Evolutionary conservation across 2,329 filamentous ascomycete species (phyloP), one percentile per base, ranked within the genome.

Genomic region (Coniochaeta hoffmannii): DNA sequence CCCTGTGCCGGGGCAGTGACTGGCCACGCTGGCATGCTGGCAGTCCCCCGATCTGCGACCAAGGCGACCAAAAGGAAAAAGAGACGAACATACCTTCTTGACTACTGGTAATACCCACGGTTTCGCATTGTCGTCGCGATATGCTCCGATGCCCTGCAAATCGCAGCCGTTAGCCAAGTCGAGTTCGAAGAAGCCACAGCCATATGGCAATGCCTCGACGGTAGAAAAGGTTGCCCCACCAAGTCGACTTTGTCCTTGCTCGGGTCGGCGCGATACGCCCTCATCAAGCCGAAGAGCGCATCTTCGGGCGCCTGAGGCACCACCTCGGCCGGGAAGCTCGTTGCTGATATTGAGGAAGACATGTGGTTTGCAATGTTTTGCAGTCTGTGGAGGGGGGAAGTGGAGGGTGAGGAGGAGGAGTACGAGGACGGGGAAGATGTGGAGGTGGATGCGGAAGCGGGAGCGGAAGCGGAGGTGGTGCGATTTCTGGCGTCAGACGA

Each of bases 101-200:
- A 97, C 93, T 2, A 97, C 93, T 19, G 94, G 93, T 60, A 99
- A 76, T 59, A 99, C 86, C 94, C 94, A 99, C 3, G 94, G 94
- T 78, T 97, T 97, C 59, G 91, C 93, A 69, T 92, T 88, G 75
- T 97, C 81, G 68, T 96, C 94, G 69, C 94, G 83, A 75, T 99
- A 99, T 57, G 94, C 94, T 64, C 94, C 94, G 76, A 97, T 85
- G 57, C 83, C 83, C 81, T 83, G 57, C 28, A 56, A 41, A 24
- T 11, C 46, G 22, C 35, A 30, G 44, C 15, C 2, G 51, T 64
- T 46, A 61, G 58, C n/a, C 31, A 34, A 46, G 41, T 34, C 55
- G 53, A 19, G 41, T 44, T 44, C 34, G 53, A 36, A n/a, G n/a
- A n/a, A n/a, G 12, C n/a, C 17, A 30, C 31, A n/a, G 34, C 14